phyloP scores from a whole-genome alignment of 352 stramenopile genomes.

The Phytophthora hybrid region DNA sequence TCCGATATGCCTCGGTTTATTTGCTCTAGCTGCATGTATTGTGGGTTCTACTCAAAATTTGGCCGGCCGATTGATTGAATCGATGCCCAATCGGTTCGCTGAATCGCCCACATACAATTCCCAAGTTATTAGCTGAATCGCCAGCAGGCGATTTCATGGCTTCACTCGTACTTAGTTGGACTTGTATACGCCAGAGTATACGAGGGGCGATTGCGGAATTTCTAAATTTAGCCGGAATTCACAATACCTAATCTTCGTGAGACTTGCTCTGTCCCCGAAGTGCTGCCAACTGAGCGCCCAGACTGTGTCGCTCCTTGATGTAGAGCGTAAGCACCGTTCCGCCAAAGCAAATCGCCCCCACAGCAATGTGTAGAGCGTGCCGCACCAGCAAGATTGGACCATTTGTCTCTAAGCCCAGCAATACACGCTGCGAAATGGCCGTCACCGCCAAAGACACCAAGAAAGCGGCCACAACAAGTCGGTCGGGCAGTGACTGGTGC shows the following conservation, averaged over 20 bases:
- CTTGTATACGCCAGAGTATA: no score
- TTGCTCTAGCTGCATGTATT: conserved; percentile 6
- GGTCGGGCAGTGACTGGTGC: conserved; percentile 58
- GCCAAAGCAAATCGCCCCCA: conserved; percentile 60
- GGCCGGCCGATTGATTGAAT: no score
- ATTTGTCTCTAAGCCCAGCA: conserved; percentile 43
- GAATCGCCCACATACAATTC: no score
- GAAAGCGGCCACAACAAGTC: conserved; percentile 60
- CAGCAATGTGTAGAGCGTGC: conserved; percentile 54
- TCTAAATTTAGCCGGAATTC: no score
- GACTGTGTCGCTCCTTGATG: conserved; percentile 55
- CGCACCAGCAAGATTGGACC: conserved; percentile 29
- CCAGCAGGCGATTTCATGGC: no score
- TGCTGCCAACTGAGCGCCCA: conserved; percentile 43
- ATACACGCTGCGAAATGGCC: conserved; percentile 44
- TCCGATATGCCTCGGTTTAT: neutral
- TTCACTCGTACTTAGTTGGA: no score
- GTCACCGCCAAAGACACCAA: conserved; percentile 50
- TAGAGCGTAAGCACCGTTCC: conserved; percentile 50
- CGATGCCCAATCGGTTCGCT: no score
- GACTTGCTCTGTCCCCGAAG: conserved; percentile 37
- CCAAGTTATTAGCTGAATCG: no score
- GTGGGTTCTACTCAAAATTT: no score
- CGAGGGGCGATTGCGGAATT: no score
- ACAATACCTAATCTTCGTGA: conserved; percentile 37